Evolutionary conservation across 192 early-diverging fungal genomes (phyloP).

Genomic region (Backusella australiensis): DNA sequence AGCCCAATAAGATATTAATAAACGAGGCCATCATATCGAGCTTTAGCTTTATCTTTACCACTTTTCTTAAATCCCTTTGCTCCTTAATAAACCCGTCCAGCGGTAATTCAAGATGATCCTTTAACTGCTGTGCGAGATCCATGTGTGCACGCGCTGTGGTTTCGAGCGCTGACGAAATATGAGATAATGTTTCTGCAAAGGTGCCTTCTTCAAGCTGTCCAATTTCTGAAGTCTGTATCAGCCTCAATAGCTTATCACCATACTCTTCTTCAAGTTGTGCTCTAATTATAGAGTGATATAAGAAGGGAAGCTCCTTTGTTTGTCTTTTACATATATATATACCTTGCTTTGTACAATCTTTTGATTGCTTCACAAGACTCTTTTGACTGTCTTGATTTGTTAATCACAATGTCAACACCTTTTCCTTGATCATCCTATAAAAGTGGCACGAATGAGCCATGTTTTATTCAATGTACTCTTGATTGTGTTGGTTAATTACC

Average conservation of each 20-base stretch:
- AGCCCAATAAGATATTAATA: neutral
- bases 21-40: too few relatives aligned
- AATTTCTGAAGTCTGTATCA: slow-evolving; percentile 17
- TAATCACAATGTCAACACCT: slow-evolving; percentile 61
- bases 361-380: slow-evolving; percentile 69
- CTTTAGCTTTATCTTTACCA: slow-evolving; percentile 26
- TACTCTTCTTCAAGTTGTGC: slow-evolving; percentile 71
- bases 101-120: slow-evolving; percentile 60
- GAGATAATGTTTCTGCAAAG: slow-evolving; percentile 57
- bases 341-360: slow-evolving; percentile 57
- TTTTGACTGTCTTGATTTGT: slow-evolving; percentile 65
- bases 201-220: slow-evolving; percentile 35
- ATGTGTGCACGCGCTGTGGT: slow-evolving; percentile 62
- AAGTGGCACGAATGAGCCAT: neutral
- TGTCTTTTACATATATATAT: neutral
- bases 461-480: slow-evolving; percentile 4
- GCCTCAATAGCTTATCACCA: slow-evolving; percentile 59
- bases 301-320: too few relatives aligned
- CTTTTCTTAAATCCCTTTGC: slow-evolving; percentile 61
- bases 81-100: slow-evolving; percentile 55
- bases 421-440: slow-evolving; percentile 61
- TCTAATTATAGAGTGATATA: slow-evolving; percentile 29
- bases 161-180: slow-evolving; percentile 61
- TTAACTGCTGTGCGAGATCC: slow-evolving; percentile 64
- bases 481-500: slow-evolving; percentile 1